Base-by-base conservation (phyloP, 2,329 filamentous ascomycete genomes). In the Claviceps africana region DNA sequence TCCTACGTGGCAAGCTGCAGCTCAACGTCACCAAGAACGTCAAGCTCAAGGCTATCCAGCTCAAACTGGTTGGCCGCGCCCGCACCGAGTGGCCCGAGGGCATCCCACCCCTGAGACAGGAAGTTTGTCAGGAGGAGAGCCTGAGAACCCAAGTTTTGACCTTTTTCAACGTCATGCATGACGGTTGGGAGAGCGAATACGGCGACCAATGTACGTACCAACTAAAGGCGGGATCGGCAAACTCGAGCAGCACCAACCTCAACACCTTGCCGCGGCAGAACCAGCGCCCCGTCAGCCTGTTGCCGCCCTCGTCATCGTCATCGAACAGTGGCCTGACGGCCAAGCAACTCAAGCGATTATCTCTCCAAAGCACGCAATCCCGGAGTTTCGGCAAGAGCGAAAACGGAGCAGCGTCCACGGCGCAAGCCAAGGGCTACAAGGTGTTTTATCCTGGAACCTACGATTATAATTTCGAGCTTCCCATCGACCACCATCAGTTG, bases 51-150 rank as follows among this genome's bases (percentile, higher is more conserved):
- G 85, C 88, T 4, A 79, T 98, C 25, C 89, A 86, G 6, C 74
- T 98, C 50, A 91, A 87, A 61, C 86, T 98, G 59, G 79, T 83
- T 42, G 93, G 91, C 31, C 85, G 82, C 63, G 88, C 89, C 3
- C 80, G 85, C 57, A 97, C 93, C 1, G 89, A 95, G 63, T 98
- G 93, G 93, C 91, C 93, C 17, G 93, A 97, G 71, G 88, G 89
- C 49, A 93, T 97, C 31, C 91, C 93, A 3, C 89, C 90, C 0
- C 77, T 84, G 53, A 95, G 95, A 66, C 77, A 84, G 1, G 86
- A 95, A 42, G 82, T 88, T 51, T 85, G 81, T 60, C 89, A 97
- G 63, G 86, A 88, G 56, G 86, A 93, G 59, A 87, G 83, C 3
- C 76, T 97, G 54, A 84, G 94, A 67, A 91, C 86, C 42, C 90